Evolutionary conservation across 2,329 filamentous ascomycete species (phyloP).

Genomic region (Colletotrichum sp.): DNA sequence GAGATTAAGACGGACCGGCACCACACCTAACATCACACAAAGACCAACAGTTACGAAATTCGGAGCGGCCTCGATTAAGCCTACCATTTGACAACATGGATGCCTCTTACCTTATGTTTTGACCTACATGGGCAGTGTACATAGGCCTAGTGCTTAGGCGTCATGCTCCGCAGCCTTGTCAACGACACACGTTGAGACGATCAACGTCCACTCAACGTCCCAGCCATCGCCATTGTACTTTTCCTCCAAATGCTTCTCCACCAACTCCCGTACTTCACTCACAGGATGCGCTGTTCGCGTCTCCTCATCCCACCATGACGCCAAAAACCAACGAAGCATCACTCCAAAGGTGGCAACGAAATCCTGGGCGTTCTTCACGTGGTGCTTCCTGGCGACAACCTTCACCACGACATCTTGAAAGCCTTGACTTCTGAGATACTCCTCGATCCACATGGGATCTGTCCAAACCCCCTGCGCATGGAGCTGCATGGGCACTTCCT

Average conservation of each 20-base stretch:
- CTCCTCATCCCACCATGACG: neutral
- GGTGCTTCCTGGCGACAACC: neutral
- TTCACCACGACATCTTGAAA: neutral
- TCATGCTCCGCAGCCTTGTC: neutral
- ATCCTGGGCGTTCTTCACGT: neutral
- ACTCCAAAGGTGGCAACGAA: neutral
- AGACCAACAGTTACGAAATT: too few species aligned
- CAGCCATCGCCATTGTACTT: neutral
- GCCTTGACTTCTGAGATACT: neutral
- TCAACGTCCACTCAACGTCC: neutral
- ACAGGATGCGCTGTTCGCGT: neutral
- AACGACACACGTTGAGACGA: neutral
- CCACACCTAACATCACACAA: too few species aligned
- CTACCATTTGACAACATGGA: too few species aligned
- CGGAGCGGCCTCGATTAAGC: too few species aligned
- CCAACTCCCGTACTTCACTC: neutral
- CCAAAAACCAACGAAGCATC: neutral
- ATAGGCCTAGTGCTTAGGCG: neutral
- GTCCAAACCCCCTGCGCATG: conserved; percentile 44
- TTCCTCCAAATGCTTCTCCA: neutral
- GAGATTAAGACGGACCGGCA: too few species aligned
- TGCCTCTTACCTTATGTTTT: too few species aligned
- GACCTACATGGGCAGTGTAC: too few species aligned
- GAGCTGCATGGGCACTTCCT: conserved; percentile 39
- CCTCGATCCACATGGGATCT: conserved; percentile 41